phyloP scores from a whole-genome alignment of 345 rosid species.

The Fremontodendron californicum region DNA sequence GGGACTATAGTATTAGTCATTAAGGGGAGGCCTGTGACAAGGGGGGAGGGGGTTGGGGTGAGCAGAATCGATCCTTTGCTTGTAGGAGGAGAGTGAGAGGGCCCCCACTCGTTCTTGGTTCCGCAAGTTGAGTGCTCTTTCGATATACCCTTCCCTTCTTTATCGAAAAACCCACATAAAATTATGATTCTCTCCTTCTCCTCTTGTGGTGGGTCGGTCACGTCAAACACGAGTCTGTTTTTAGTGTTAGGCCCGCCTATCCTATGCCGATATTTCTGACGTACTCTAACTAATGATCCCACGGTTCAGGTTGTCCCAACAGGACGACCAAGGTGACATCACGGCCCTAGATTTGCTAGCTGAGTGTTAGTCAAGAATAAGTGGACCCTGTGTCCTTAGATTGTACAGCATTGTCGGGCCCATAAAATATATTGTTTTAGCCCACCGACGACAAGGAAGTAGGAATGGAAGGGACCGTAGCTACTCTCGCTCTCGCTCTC shows the following conservation, averaged over 20 bases:
- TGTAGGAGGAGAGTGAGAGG: conserved; percentile 62
- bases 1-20: not conserved
- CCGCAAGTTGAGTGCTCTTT: conserved; percentile 46
- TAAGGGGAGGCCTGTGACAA: conserved; percentile 3
- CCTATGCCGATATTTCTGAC: conserved; percentile 61
- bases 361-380: conserved; percentile 30
- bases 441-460: conserved; percentile 63
- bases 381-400: conserved; percentile 33
- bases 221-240: conserved; percentile 26
- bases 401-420: conserved; percentile 31
- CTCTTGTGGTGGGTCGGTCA: conserved; percentile 32
- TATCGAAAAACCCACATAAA: conserved; percentile 51
- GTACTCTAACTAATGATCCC: conserved; percentile 20
- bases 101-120: conserved; percentile 26
- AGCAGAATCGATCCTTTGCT: conserved; percentile 86
- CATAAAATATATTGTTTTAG: conserved; percentile 25
- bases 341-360: conserved; percentile 26
- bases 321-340: too few species aligned
- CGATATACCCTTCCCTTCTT: conserved; percentile 43
- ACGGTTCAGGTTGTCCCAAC: conserved; percentile 31
- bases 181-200: conserved; percentile 26
- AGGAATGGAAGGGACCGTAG: conserved; percentile 25
- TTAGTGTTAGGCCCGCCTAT: conserved; percentile 45
- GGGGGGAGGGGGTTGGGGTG: too few species aligned
- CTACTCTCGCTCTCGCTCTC: too few species aligned